Conservation (phyloP, 129 eudicot species). For the Flaveria robusta region DNA sequence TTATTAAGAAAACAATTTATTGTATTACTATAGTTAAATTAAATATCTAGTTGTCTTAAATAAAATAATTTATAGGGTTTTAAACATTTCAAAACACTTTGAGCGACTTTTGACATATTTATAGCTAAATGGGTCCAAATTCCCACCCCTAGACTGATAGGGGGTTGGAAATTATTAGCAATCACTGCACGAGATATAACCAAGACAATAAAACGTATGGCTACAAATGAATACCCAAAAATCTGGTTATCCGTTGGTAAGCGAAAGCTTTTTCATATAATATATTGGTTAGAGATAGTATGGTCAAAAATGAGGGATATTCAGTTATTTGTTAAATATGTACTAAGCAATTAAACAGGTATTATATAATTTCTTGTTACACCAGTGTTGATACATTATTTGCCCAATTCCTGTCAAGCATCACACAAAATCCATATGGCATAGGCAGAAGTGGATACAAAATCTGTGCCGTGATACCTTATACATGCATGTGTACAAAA, state of each 20-base stretch:
- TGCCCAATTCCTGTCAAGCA: slow-evolving; percentile 10
- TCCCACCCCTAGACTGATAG: not conserved
- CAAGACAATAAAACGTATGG: not conserved
- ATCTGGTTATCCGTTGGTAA: not conserved
- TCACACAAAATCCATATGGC: not conserved
- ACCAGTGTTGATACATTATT: not conserved
- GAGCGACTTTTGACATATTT: not conserved
- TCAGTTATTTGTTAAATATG: slow-evolving; percentile 6
- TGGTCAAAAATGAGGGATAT: not conserved
- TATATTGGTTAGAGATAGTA: slow-evolving; percentile 2
- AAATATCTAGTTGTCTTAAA: not conserved
- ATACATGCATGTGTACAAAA: not conserved
- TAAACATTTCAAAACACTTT: not conserved
- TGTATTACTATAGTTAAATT: not conserved
- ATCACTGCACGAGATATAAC: not conserved
- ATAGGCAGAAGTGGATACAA: not conserved
- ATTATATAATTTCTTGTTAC: not conserved
- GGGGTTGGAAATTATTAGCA: not conserved
- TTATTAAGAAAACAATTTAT: not conserved
- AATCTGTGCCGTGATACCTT: not conserved
- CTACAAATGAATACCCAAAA: not conserved
- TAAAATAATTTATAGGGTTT: not conserved
- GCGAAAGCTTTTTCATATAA: slow-evolving; percentile 3
- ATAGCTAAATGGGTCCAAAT: not conserved
- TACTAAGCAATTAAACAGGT: not conserved